phyloP scores from a whole-genome alignment of 805 yeast genomes.

The Candida methanosorbosa region DNA sequence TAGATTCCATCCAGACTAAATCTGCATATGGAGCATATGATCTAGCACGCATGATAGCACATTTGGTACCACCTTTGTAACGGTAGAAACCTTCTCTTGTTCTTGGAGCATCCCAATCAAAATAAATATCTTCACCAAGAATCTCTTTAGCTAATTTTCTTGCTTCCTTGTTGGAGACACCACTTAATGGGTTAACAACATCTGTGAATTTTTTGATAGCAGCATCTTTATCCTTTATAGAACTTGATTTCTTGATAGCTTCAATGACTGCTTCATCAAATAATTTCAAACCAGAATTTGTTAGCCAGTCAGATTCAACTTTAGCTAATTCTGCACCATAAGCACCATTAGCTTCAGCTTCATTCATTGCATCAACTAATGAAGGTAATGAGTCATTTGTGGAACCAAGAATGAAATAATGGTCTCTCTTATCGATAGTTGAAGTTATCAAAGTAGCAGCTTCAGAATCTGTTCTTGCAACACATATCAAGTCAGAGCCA shows the following conservation, averaged over 20 bases:
- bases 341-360: constrained; percentile 70
- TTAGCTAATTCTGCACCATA: constrained; percentile 61
- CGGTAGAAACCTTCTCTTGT: constrained; percentile 97
- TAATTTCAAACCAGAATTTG: constrained; percentile 74
- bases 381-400: constrained; percentile 78
- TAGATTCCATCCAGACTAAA: constrained; percentile 97
- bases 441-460: constrained; percentile 94
- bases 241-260: constrained; percentile 52
- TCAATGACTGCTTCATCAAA: constrained; percentile 90
- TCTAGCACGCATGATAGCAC: constrained; percentile 95
- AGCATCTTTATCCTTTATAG: constrained; percentile 48
- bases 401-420: constrained; percentile 82
- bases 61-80: constrained; percentile 92
- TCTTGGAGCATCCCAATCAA: constrained; percentile 93
- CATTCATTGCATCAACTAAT: constrained; percentile 67
- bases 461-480: constrained; percentile 96
- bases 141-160: constrained; percentile 64
- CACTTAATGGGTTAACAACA: constrained; percentile 67
- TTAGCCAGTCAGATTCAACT: constrained; percentile 77
- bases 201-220: constrained; percentile 58
- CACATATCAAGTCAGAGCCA: constrained; percentile 77
- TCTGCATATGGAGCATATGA: constrained; percentile 94
- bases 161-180: constrained; percentile 73
- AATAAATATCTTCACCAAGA: constrained; percentile 75
- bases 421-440: constrained; percentile 91